These are phyloP conservation scores for Solanum bulbocastanum DNA, from an alignment of 257 asterid species.

Conservation along the genomic window DNA sequence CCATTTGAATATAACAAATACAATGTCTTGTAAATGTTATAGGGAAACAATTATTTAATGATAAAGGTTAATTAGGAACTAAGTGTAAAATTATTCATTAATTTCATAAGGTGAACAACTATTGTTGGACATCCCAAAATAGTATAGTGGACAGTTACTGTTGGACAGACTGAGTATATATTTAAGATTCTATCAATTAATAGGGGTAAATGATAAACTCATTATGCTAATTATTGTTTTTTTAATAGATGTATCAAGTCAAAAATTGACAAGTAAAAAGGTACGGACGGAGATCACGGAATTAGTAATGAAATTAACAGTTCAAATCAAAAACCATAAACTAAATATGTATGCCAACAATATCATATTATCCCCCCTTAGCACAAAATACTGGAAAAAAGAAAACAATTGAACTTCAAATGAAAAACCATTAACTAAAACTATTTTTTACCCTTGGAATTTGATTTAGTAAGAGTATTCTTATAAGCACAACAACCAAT, in stretches of 20 bases:
- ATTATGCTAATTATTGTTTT: no score
- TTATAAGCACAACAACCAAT: constrained; percentile 77
- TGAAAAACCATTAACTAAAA: not conserved
- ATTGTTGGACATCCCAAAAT: not conserved
- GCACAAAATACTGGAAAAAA: not conserved
- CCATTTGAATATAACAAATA: no score
- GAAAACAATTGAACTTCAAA: not conserved
- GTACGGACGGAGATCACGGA: not conserved
- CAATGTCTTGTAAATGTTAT: no score
- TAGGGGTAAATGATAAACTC: no score
- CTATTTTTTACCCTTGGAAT: not conserved
- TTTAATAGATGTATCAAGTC: not conserved
- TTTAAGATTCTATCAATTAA: no score
- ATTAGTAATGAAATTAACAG: not conserved
- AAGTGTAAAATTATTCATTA: not conserved
- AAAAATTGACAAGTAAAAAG: no score
- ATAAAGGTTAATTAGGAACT: not conserved
- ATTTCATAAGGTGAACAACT: not conserved
- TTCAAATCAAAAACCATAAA: not conserved
- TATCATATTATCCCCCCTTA: no score
- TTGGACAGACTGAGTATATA: not conserved
- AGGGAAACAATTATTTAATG: no score
- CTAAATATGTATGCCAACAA: not conserved
- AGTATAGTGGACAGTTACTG: not conserved
- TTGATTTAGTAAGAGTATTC: constrained; percentile 62